phyloP scores from a whole-genome alignment of 768 basidiomycete genomes.

The Mycena filopes region DNA sequence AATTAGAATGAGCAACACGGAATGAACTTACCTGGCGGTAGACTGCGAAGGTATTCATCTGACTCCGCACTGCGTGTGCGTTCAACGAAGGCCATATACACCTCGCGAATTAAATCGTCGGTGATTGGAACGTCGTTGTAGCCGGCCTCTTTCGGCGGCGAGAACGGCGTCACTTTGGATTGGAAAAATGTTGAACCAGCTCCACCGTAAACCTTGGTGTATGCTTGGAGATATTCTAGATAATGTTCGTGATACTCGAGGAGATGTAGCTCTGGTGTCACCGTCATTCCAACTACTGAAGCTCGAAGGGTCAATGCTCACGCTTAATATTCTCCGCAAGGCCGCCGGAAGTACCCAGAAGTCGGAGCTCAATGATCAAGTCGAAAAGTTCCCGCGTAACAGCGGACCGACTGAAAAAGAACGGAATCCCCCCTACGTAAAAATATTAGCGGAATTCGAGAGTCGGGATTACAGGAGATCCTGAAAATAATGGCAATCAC shows the following conservation, averaged over 20 bases:
- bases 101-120: slow-evolving; percentile 35
- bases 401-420: slow-evolving; percentile 9
- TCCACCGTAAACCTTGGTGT: not conserved
- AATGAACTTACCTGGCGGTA: slow-evolving; percentile 25
- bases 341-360: slow-evolving; percentile 30
- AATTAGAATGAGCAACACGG: not conserved
- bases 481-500: too few species aligned
- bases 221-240: slow-evolving; percentile 33
- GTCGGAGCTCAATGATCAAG: slow-evolving; percentile 38
- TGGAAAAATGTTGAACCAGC: not conserved
- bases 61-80: slow-evolving; percentile 32
- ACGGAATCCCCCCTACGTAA: slow-evolving; percentile 1
- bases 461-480: too few species aligned
- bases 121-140: slow-evolving; percentile 23
- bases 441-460: not conserved
- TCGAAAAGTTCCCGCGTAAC: slow-evolving; percentile 38
- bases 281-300: too few species aligned
- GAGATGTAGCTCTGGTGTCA: slow-evolving; percentile 41
- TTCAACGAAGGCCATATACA: slow-evolving; percentile 33
- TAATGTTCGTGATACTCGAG: slow-evolving; percentile 31
- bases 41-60: slow-evolving; percentile 27
- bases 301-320: too few species aligned
- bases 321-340: slow-evolving; percentile 38
- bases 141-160: not conserved
- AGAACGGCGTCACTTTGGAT: not conserved